Evolutionary conservation across 192 early-diverging fungal species (phyloP).

Genomic region (Podila horticola): DNA sequence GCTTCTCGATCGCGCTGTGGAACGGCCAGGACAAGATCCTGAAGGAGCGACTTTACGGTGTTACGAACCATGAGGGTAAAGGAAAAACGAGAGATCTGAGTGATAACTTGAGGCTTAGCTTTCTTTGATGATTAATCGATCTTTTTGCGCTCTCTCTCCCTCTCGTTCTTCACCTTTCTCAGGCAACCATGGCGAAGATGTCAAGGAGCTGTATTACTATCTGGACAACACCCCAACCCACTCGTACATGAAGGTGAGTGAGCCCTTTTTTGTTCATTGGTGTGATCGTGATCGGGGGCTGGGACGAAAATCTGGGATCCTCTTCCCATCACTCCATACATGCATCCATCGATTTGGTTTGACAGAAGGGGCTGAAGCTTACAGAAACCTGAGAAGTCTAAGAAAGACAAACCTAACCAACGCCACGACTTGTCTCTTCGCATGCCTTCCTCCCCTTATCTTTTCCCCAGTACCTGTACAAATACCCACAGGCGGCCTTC

Average conservation of each 20-base stretch:
- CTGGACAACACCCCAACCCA: conserved; percentile 45
- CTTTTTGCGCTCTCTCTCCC: not conserved
- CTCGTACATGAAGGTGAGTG: conserved; percentile 49
- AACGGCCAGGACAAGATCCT: conserved; percentile 45
- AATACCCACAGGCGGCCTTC: conserved; percentile 44
- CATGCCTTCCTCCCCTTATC: not conserved
- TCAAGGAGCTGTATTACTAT: conserved; percentile 52
- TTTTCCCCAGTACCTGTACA: conserved; percentile 30
- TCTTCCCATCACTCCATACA: too few relatives aligned
- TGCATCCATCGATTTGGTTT: too few relatives aligned
- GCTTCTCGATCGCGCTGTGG: conserved; percentile 45
- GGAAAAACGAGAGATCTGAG: too few relatives aligned
- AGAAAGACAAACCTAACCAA: too few relatives aligned
- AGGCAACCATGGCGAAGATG: conserved; percentile 50
- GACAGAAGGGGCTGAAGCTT: too few relatives aligned
- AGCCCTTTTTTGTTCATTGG: too few relatives aligned
- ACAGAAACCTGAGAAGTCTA: too few relatives aligned
- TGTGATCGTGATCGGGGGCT: too few relatives aligned
- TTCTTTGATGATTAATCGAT: not conserved
- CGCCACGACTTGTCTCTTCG: not conserved
- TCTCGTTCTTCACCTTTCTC: not conserved
- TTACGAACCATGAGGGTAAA: conserved; percentile 49
- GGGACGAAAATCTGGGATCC: too few relatives aligned
- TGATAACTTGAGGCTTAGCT: not conserved
- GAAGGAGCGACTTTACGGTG: conserved; percentile 46